Evolutionary conservation across 208 protist species (phyloP), one percentile per base, ranked within the genome.

Genomic region (Trypanosoma rangeli): DNA sequence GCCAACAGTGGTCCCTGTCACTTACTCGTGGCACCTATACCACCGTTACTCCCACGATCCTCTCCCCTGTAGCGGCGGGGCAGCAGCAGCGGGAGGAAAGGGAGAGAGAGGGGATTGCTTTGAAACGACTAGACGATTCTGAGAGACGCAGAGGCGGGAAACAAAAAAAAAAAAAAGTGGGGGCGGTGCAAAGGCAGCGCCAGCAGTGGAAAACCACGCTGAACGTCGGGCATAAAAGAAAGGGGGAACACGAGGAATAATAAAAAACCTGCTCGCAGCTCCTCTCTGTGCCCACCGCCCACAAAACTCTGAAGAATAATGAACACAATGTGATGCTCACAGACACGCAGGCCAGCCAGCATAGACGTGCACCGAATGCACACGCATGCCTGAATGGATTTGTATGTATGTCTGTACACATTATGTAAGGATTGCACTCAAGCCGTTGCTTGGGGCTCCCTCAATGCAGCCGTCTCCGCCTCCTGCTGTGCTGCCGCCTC

Each of bases 401-500:
- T 24, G 59, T 37, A 74, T 42, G 49, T 49, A 28, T 24, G n/a
- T n/a, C n/a, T n/a, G n/a, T n/a, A n/a, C n/a, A 48, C 7, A 68
- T 55, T n/a, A 75, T 42, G 31, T 50, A 50, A 55, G 20, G 22
- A 35, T 15, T 35, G 54, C 29, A 35, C 31, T 58, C 29, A 58
- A 5, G 42, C 65, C 49, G 35, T 20, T 37, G 31, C 0, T 26
- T 0, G 31, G 15, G 31, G 16, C n/a, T 50, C 61, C 8, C 42
- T 35, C 46, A 52, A 15, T 46, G 57, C 44, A 33, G 61, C 29
- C 58, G 56, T 59, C 64, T 82, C 60, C 31, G 64, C 67, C 44
- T 74, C 66, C 63, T 63, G 46, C 44, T 80, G 52, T 22, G 53
- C 65, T 16, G 54, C 56, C 26, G 5, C 52, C 42, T 69, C 68